These are phyloP conservation scores for Adansonia gregorii DNA, from an alignment of 441 rosid genomes.

Conservation along the genomic window DNA sequence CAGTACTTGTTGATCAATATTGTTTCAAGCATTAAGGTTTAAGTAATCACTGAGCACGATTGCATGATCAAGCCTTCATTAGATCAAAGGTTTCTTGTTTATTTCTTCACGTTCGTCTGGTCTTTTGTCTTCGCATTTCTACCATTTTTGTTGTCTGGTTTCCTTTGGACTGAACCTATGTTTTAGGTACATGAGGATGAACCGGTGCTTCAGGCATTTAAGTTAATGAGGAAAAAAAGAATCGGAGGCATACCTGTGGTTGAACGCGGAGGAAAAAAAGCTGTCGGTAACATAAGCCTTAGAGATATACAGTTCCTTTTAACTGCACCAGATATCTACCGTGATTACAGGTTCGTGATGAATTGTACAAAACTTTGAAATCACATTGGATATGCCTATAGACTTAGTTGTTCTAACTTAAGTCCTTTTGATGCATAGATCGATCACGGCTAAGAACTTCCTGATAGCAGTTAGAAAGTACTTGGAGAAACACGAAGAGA, in stretches of 20 bases:
- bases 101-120: neutral
- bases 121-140: slow-evolving; percentile 6
- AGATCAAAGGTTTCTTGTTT: neutral
- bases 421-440: slow-evolving; percentile 45
- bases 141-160: neutral
- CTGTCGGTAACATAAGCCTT: slow-evolving; percentile 85
- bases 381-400: neutral
- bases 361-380: slow-evolving; percentile 10
- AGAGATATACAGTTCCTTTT: slow-evolving; percentile 90
- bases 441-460: slow-evolving; percentile 88
- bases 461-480: slow-evolving; percentile 66
- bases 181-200: slow-evolving; percentile 82
- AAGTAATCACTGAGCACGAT: neutral
- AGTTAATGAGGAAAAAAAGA: slow-evolving; percentile 82
- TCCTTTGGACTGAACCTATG: neutral
- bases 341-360: slow-evolving; percentile 67
- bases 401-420: slow-evolving; percentile 8
- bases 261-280: slow-evolving; percentile 57
- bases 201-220: slow-evolving; percentile 97
- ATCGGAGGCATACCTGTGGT: slow-evolving; percentile 91
- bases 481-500: slow-evolving; percentile 57
- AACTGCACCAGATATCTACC: slow-evolving; percentile 91
- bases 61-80: neutral
- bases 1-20: neutral
- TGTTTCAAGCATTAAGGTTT: neutral